Evolutionary conservation across 768 basidiomycete species (phyloP).

Genomic region (Hemileccinum rubropunctum): DNA sequence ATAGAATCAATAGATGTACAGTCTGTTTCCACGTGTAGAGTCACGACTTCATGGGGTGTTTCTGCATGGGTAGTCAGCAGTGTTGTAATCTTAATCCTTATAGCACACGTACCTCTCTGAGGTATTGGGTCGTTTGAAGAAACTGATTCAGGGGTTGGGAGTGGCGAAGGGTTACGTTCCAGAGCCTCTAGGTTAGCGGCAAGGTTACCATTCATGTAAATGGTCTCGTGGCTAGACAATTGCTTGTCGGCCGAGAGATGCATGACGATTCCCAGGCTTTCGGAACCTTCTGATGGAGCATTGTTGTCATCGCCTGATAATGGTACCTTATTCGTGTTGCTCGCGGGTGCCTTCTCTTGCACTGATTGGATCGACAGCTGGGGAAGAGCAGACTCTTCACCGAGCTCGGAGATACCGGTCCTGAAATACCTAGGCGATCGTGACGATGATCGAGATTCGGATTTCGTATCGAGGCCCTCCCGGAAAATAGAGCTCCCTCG

Average conservation of each 20-base stretch:
- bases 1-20: conserved; percentile 4
- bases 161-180: conserved; percentile 13
- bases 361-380: conserved; percentile 18
- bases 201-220: conserved; percentile 19
- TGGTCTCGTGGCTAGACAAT: conserved; percentile 22
- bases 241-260: conserved; percentile 14
- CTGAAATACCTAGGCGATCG: conserved; percentile 44
- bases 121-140: conserved; percentile 7
- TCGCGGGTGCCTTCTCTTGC: conserved; percentile 38
- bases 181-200: conserved; percentile 10
- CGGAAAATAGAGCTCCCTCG: conserved; percentile 28
- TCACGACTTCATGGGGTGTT: conserved; percentile 6
- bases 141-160: conserved; percentile 5
- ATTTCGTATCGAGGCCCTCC: conserved; percentile 32
- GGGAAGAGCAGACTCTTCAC: conserved; percentile 17
- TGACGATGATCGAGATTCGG: conserved; percentile 47
- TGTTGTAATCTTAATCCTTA: background rate
- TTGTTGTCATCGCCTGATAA: conserved; percentile 8
- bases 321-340: conserved; percentile 11
- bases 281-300: conserved; percentile 18
- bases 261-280: conserved; percentile 16
- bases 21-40: conserved; percentile 12
- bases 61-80: conserved; percentile 18
- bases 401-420: conserved; percentile 28
- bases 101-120: conserved; percentile 16